Conservation (phyloP, 2,329 filamentous ascomycete species). For the Hypoxylon sp. region DNA sequence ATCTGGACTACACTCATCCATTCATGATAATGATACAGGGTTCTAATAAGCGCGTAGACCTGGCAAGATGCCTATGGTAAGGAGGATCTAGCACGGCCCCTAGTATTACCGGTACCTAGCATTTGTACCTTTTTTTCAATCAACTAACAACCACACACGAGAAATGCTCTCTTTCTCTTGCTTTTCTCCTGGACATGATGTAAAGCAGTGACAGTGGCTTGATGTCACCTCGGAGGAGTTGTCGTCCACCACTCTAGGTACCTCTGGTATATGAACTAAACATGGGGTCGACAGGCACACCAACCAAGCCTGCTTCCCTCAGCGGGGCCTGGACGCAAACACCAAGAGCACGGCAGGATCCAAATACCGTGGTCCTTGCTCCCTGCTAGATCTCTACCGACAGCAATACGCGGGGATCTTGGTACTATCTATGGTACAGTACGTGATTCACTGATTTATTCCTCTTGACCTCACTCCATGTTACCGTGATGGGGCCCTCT, state of each 20-base stretch:
- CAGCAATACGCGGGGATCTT: neutral
- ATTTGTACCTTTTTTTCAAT: too few species aligned
- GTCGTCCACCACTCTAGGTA: too few species aligned
- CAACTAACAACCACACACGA: too few species aligned
- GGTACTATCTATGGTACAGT: neutral
- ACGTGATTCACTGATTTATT: neutral
- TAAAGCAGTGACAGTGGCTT: too few species aligned
- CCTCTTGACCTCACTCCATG: neutral
- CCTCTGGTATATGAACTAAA: too few species aligned
- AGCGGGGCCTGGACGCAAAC: neutral
- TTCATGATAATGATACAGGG: too few species aligned
- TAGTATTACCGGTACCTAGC: neutral
- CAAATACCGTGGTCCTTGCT: neutral
- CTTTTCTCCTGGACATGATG: too few species aligned
- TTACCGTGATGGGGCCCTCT: neutral
- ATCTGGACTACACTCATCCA: too few species aligned
- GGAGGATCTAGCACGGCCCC: neutral
- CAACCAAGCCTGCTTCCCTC: too few species aligned
- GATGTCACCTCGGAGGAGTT: too few species aligned
- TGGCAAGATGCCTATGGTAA: neutral
- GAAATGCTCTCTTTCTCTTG: too few species aligned
- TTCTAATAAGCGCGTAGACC: neutral
- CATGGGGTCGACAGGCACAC: too few species aligned
- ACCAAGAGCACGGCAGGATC: neutral
- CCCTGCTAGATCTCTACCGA: neutral